Evolutionary conservation across 176 grass and related monocot species (phyloP).

Genomic region (Musa schizocarpa): DNA sequence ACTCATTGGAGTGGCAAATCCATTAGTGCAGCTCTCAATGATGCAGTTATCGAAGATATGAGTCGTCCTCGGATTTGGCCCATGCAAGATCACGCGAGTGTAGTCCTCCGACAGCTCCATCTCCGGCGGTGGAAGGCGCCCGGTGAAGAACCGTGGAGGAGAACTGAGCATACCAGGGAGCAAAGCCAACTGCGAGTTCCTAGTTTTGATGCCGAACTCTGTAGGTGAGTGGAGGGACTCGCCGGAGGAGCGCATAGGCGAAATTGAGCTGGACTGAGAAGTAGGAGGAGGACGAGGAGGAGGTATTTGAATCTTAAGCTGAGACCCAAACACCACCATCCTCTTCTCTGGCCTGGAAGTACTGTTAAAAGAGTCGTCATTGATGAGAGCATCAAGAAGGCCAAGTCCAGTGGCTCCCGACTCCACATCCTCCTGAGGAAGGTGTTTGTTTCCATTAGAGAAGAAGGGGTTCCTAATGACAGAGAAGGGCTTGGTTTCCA

Average conservation of each 20-base stretch:
- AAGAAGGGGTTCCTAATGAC: slow-evolving; percentile 28
- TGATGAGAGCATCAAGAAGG: slow-evolving; percentile 40
- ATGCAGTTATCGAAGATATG: slow-evolving; percentile 60
- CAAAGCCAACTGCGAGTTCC: slow-evolving; percentile 19
- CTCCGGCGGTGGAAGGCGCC: slow-evolving; percentile 25
- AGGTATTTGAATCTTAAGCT: slow-evolving; percentile 33
- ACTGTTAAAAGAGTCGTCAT: slow-evolving; percentile 11
- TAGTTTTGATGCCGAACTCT: slow-evolving; percentile 33
- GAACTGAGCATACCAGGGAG: background rate
- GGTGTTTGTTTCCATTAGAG: background rate
- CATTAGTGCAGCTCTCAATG: slow-evolving; percentile 25
- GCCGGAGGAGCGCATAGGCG: background rate
- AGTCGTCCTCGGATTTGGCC: slow-evolving; percentile 46
- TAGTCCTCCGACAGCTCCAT: slow-evolving; percentile 73
- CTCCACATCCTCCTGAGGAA: background rate
- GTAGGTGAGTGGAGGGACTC: slow-evolving; percentile 12
- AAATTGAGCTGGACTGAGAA: too few species aligned
- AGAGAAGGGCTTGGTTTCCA: slow-evolving; percentile 31
- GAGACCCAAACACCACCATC: slow-evolving; percentile 29
- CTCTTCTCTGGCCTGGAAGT: background rate
- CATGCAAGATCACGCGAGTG: slow-evolving; percentile 57
- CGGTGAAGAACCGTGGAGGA: background rate
- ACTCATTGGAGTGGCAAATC: slow-evolving; percentile 14
- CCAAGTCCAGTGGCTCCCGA: slow-evolving; percentile 27
- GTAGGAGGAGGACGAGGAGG: background rate